Percentiles rank a stretch among this genome's conserved stretches.
These are phyloP conservation scores for Cryptosporidium sp. DNA, from an alignment of 169 alveolate genomes.

Conservation along the genomic window DNA sequence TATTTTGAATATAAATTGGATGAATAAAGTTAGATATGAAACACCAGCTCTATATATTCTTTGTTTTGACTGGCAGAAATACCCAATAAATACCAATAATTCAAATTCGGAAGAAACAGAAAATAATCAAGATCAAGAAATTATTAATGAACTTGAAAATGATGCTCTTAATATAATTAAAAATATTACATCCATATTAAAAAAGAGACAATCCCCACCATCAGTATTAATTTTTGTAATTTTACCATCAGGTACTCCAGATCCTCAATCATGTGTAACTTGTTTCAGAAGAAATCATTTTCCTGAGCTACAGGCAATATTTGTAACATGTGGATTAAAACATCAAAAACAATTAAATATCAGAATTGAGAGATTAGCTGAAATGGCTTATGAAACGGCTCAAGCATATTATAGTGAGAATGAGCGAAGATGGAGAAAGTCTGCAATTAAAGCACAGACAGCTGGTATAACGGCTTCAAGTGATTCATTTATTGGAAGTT, in stretches of 20 bases:
- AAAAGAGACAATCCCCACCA: slow-evolving; percentile 70
- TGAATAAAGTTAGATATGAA: slow-evolving; percentile 67
- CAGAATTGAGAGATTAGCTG: slow-evolving; percentile 65
- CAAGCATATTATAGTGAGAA: slow-evolving; percentile 69
- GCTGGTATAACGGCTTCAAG: slow-evolving; percentile 42
- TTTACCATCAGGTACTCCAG: slow-evolving; percentile 70
- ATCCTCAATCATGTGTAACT: slow-evolving; percentile 69
- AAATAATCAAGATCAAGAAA: slow-evolving; percentile 8
- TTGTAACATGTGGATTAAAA: slow-evolving; percentile 65
- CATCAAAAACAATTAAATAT: slow-evolving; percentile 63
- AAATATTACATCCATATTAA: slow-evolving; percentile 17
- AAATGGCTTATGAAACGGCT: slow-evolving; percentile 70
- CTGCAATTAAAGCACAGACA: slow-evolving; percentile 71
- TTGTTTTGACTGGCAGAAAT: slow-evolving; percentile 66
- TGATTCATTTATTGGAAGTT: slow-evolving; percentile 23
- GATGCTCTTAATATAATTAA: slow-evolving; percentile 41
- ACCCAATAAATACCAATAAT: slow-evolving; percentile 1
- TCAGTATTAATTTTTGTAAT: slow-evolving; percentile 67
- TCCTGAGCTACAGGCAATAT: slow-evolving; percentile 67
- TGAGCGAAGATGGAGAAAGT: slow-evolving; percentile 73
- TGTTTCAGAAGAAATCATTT: slow-evolving; percentile 68
- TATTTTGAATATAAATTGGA: slow-evolving; percentile 48
- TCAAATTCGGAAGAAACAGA: neutral
- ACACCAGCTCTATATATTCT: slow-evolving; percentile 68
- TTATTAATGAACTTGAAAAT: slow-evolving; percentile 34